A percentile compares a stretch with the other conserved stretches of the same genome.
phyloP scores from a whole-genome alignment of 2,329 filamentous ascomycete genomes.

The Helicocarpus griseus region DNA sequence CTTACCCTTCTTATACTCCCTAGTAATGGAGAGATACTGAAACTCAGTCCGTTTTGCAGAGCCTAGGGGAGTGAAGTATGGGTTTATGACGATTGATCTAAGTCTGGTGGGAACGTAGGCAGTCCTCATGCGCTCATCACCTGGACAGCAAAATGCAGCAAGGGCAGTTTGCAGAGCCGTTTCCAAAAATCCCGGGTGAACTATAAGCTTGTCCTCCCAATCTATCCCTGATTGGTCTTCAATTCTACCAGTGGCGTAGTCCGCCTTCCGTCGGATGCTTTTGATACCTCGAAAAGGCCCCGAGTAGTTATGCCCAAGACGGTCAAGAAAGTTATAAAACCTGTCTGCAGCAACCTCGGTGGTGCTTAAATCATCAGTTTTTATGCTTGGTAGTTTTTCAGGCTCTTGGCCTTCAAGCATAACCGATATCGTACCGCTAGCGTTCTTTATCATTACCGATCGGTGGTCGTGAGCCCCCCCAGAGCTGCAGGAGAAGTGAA shows the following conservation, averaged over 20 bases:
- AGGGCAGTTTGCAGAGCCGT: conserved; percentile 21
- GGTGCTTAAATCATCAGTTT: background rate
- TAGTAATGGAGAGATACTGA: background rate
- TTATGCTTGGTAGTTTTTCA: no score
- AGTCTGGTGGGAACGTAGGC: conserved; percentile 13
- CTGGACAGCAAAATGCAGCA: conserved; percentile 16
- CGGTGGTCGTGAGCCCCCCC: background rate
- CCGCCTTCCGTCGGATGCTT: conserved; percentile 10
- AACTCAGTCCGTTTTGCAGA: conserved; percentile 22
- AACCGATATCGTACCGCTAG: no score
- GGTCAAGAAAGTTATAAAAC: conserved; percentile 14
- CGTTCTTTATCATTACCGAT: no score
- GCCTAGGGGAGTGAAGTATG: no score
- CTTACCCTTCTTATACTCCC: background rate
- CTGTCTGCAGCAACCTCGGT: conserved; percentile 11
- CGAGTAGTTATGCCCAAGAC: conserved; percentile 16
- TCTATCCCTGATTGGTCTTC: background rate
- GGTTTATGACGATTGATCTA: conserved; percentile 12
- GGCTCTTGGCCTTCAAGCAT: no score
- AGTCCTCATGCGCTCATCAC: conserved; percentile 12
- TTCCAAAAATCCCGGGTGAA: conserved; percentile 19
- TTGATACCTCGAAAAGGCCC: conserved; percentile 13
- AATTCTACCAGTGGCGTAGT: background rate
- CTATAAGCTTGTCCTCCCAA: conserved; percentile 7
- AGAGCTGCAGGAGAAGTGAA: background rate